Conservation (phyloP, 768 basidiomycete species). For the Podaxis carcinomalis region DNA sequence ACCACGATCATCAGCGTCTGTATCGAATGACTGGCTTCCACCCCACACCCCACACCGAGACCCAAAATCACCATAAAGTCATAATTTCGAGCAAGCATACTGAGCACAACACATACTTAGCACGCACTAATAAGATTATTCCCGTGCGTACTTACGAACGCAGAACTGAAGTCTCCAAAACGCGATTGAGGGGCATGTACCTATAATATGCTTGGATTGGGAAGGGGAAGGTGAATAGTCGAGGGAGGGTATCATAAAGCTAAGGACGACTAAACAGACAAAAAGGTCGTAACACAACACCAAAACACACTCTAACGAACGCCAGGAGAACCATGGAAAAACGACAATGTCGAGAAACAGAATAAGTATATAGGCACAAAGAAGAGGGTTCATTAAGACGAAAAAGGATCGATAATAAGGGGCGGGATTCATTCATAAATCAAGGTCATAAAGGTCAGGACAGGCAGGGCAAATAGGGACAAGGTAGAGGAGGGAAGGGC, state of each 20-base stretch:
- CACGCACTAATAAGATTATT: constrained; percentile 1
- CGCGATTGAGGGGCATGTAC: constrained; percentile 1
- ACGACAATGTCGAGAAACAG: constrained; percentile 9
- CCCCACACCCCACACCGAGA: neutral
- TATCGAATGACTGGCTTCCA: neutral
- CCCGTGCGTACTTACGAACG: neutral
- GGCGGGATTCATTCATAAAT: constrained; percentile 10
- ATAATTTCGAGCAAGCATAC: neutral
- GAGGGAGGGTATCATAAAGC: constrained; percentile 16
- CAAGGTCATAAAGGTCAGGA: constrained; percentile 13
- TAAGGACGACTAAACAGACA: constrained; percentile 12
- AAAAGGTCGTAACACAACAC: constrained; percentile 11
- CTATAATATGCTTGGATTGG: neutral
- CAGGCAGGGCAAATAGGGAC: neutral
- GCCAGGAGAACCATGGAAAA: constrained; percentile 1
- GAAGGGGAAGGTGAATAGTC: neutral
- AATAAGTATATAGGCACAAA: constrained; percentile 16
- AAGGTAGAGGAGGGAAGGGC: neutral
- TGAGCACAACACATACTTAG: neutral
- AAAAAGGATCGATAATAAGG: constrained; percentile 10
- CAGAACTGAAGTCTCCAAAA: neutral
- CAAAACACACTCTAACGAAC: neutral
- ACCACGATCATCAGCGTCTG: neutral
- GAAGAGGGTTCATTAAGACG: neutral
- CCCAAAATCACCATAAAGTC: neutral